Evolutionary conservation across 192 early-diverging fungal genomes (phyloP), one percentile per base, ranked within the genome.

Genomic region (Coemansia sp.): DNA sequence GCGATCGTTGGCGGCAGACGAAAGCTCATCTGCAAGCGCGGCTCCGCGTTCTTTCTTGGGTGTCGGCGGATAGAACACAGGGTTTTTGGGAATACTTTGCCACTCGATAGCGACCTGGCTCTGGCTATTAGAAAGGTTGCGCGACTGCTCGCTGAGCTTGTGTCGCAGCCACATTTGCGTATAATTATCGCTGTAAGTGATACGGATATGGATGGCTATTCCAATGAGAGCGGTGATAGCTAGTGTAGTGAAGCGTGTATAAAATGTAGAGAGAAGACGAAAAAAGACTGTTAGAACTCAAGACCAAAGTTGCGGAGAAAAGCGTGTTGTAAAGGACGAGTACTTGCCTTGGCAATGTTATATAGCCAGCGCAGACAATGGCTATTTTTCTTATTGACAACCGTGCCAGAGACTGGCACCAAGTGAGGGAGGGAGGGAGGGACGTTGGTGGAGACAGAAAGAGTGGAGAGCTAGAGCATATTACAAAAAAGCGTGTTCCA

Each of bases 61-160:
- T 0, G 73, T 82, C 3, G 79, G 79, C 17, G 79, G 79, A 57
- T 82, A 76, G 42, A 82, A 82, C 10, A 82, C 79, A 11, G 79
- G 79, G 36, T 82, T 75, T n/a, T 59, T 71, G 42, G 79, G 73
- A 0, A 82, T 56, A 54, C 36, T 38, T 11, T 27, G 31, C 65
- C 57, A 65, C 10, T 22, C 62, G 15, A 42, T 12, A 4, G 36
- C 43, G 19, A 40, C 1, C 6, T 41, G 41, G 8, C 9, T 49
- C 47, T 11, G 47, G 24, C 47, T 24, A 24, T 29, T 49, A 9
- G 47, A 49, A 22, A 24, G 24, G 24, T 11, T 49, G 47, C 47
- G 24, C 3, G 47, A 49, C 47, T 49, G 47, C 24, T 22, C 22
- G 42, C 40, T 36, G 35, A 27, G 53, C 47, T 56, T 74, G 58